A percentile compares a stretch with the other conserved stretches of the same genome.
phyloP scores from a whole-genome alignment of 2,329 filamentous ascomycete species.

The Talaromyces sp. region DNA sequence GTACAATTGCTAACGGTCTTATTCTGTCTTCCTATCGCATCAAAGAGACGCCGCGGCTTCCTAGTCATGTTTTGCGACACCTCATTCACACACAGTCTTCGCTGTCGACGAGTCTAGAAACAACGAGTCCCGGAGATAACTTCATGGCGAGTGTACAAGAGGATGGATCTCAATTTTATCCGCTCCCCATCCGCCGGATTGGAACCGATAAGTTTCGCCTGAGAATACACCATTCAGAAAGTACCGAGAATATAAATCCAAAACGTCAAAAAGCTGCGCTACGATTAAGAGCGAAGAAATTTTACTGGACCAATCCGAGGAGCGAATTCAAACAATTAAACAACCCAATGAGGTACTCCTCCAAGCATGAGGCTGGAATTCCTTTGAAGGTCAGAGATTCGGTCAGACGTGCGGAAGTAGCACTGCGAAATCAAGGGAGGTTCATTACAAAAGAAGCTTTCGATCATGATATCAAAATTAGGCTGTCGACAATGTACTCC shows the following conservation, averaged over 20 bases:
- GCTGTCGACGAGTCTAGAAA: neutral
- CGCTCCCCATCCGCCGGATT: neutral
- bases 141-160: neutral
- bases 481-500: conserved; percentile 28
- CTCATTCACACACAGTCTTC: neutral
- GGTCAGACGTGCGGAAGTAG: conserved; percentile 23
- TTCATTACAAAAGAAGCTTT: conserved; percentile 25
- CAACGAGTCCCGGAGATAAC: neutral
- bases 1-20: neutral
- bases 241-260: neutral
- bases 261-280: neutral
- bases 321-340: neutral
- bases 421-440: conserved; percentile 24
- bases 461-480: conserved; percentile 26
- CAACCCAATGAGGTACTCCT: neutral
- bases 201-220: neutral
- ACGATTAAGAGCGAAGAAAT: neutral
- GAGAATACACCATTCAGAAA: neutral
- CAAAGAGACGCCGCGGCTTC: neutral
- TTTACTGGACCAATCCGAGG: neutral
- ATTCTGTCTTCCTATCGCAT: neutral
- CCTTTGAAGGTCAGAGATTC: conserved; percentile 19
- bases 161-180: neutral
- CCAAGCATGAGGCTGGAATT: neutral
- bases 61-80: neutral